Evolutionary conservation across 1,139 yeast species (phyloP).

Genomic region (Geotrichum siamense): DNA sequence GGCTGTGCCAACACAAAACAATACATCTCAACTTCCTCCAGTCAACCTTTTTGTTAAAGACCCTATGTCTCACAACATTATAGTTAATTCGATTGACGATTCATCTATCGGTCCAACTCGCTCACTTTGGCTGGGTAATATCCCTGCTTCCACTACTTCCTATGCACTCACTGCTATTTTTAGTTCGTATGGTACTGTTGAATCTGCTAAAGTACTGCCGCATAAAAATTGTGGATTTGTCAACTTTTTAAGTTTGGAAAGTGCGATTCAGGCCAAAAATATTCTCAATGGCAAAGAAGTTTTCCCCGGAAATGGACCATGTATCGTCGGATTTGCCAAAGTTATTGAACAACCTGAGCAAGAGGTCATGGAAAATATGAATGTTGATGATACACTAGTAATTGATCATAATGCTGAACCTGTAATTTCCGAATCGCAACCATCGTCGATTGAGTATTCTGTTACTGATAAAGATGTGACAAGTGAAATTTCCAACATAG

Average conservation of each 20-base stretch:
- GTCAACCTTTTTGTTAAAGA: constrained; percentile 11
- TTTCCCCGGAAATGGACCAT: constrained; percentile 53
- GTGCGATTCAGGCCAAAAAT: constrained; percentile 72
- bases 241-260: constrained; percentile 62
- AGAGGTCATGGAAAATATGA: background rate
- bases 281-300: constrained; percentile 75
- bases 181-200: constrained; percentile 48
- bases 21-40: background rate
- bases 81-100: constrained; percentile 45
- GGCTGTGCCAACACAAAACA: constrained; percentile 1
- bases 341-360: constrained; percentile 19
- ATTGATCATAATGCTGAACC: background rate
- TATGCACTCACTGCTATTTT: constrained; percentile 42
- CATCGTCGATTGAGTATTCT: constrained; percentile 16
- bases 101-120: constrained; percentile 70
- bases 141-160: constrained; percentile 50
- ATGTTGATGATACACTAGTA: background rate
- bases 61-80: constrained; percentile 17
- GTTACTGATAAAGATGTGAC: constrained; percentile 20
- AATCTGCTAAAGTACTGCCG: constrained; percentile 51
- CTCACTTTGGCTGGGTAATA: constrained; percentile 66
- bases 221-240: constrained; percentile 57
- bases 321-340: constrained; percentile 39
- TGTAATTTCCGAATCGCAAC: background rate
- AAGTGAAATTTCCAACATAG: constrained; percentile 20